phyloP scores from a whole-genome alignment of 148 eudicot genomes.

The Tetragonia tetragonoides region DNA sequence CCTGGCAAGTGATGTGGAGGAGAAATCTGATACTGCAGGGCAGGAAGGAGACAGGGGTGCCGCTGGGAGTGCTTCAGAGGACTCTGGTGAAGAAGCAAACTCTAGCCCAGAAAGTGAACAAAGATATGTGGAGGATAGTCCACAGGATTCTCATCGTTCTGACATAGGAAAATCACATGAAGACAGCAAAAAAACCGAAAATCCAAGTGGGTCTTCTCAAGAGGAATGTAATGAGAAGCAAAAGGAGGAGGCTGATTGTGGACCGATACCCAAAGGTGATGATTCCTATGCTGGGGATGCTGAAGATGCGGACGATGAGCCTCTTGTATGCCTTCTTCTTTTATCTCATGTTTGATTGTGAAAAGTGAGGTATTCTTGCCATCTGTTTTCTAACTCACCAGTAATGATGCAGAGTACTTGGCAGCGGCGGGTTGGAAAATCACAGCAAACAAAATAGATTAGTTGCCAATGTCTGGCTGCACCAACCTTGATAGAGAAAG shows the following conservation, averaged over 20 bases:
- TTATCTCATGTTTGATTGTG: background rate
- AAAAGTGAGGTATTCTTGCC: background rate
- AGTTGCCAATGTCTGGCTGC: slow-evolving; percentile 2
- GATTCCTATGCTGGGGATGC: slow-evolving; percentile 33
- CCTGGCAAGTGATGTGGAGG: slow-evolving; percentile 32
- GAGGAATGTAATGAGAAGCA: slow-evolving; percentile 27
- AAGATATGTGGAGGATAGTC: slow-evolving; percentile 16
- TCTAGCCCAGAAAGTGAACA: slow-evolving; percentile 24
- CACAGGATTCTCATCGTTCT: slow-evolving; percentile 24
- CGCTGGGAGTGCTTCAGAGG: slow-evolving; percentile 36
- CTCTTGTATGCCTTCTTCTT: slow-evolving; percentile 52
- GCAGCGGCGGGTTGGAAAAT: slow-evolving; percentile 58
- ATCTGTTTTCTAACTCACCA: slow-evolving; percentile 15
- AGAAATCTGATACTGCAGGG: slow-evolving; percentile 27
- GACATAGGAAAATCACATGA: slow-evolving; percentile 25
- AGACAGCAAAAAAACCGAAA: slow-evolving; percentile 29
- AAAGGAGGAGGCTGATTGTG: slow-evolving; percentile 38
- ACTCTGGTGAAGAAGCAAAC: slow-evolving; percentile 36
- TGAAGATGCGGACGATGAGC: slow-evolving; percentile 72
- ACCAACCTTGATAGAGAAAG: background rate
- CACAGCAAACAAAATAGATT: slow-evolving; percentile 34
- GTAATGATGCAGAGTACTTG: slow-evolving; percentile 54
- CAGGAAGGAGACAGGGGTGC: slow-evolving; percentile 35
- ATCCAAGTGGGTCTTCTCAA: slow-evolving; percentile 22
- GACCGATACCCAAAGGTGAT: slow-evolving; percentile 18